phyloP scores from a whole-genome alignment of 495 filamentous ascomycete genomes.

The Hypoxylon rickii region DNA sequence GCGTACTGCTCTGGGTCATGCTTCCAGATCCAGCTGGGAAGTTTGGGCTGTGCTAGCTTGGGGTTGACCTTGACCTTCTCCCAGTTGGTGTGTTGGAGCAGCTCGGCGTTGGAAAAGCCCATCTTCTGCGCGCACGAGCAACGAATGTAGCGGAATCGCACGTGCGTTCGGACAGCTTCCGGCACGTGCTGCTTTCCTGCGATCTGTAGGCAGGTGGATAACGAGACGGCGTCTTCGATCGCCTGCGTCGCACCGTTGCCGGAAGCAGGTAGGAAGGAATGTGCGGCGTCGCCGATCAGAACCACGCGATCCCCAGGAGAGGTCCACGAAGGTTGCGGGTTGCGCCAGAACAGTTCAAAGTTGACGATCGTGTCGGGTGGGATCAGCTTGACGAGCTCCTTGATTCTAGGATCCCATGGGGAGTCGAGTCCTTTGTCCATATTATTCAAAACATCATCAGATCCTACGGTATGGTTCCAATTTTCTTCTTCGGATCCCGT shows the following conservation, averaged over 20 bases:
- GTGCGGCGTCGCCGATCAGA: slow-evolving; percentile 69
- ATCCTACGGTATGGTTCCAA: slow-evolving; percentile 58
- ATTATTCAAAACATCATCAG: slow-evolving; percentile 57
- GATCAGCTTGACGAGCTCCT: slow-evolving; percentile 60
- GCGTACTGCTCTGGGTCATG: slow-evolving; percentile 63
- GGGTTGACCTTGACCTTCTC: slow-evolving; percentile 57
- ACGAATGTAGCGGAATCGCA: slow-evolving; percentile 58
- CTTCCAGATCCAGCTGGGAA: slow-evolving; percentile 58
- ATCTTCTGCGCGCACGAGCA: slow-evolving; percentile 60
- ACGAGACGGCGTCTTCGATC: slow-evolving; percentile 68
- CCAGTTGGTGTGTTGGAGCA: slow-evolving; percentile 64
- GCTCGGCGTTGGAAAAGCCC: slow-evolving; percentile 59
- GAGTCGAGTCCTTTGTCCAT: slow-evolving; percentile 53
- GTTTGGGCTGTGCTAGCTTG: slow-evolving; percentile 51
- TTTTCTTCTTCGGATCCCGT: slow-evolving; percentile 55
- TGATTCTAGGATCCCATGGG: slow-evolving; percentile 60
- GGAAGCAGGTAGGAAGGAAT: slow-evolving; percentile 70
- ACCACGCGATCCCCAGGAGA: slow-evolving; percentile 63
- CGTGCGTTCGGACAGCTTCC: slow-evolving; percentile 53
- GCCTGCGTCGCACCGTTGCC: slow-evolving; percentile 72
- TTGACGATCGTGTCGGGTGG: slow-evolving; percentile 63
- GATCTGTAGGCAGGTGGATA: slow-evolving; percentile 65
- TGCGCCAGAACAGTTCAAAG: slow-evolving; percentile 69
- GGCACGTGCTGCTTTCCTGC: slow-evolving; percentile 50
- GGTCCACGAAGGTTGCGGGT: slow-evolving; percentile 67